Evolutionary conservation across 2,329 filamentous ascomycete species (phyloP), one percentile per base, ranked within the genome.

Genomic region (Dothideomycetidae sp.): DNA sequence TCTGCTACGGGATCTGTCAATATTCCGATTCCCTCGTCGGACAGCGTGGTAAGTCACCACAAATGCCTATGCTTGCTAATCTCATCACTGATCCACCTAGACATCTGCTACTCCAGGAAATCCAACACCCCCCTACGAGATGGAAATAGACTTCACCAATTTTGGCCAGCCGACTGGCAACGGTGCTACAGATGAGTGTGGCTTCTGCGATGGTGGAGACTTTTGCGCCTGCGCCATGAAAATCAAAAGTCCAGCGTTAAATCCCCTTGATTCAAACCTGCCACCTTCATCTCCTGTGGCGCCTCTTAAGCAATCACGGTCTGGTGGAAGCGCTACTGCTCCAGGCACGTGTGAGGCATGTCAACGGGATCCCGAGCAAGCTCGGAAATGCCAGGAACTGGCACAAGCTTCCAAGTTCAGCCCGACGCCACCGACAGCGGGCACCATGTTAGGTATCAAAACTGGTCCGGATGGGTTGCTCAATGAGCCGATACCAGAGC

Each of bases 341-440:
- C 43, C 43, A 1, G 43, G 43, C n/a, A 38, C 43, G 4, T 45
- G 43, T 31, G 43, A 45, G 11, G 39, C 37, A 34, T 45, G 43
- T 31, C 41, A 38, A 3, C 38, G 33, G 14, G 43, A 45, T 26
- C 43, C 43, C 4, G 41, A 45, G 17, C 39, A 41, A 13, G 43
- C 43, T 1, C 33, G 43, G 5, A 39, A 45, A 26, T 45, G 43
- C 14, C 33, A 30, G 26, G 43, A 45, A 26, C 40, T 45, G 4
- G 43, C 40, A 5, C 29, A 40, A 19, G 31, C 39, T 3, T 23
- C 41, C 3, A 30, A 33, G 9, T 40, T 45, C 12, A 37, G 36
- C 21, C 29, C 36, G 4, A 31, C 31, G 4, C 34, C 30, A 5
- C 15, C 17, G 31, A 17, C 33, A 11, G 17, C 19, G 10, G 16